A percentile compares a stretch with the other conserved stretches of the same genome.
Evolutionary conservation across 495 filamentous ascomycete genomes (phyloP).

Genomic region (Hypoxylon rickii): DNA sequence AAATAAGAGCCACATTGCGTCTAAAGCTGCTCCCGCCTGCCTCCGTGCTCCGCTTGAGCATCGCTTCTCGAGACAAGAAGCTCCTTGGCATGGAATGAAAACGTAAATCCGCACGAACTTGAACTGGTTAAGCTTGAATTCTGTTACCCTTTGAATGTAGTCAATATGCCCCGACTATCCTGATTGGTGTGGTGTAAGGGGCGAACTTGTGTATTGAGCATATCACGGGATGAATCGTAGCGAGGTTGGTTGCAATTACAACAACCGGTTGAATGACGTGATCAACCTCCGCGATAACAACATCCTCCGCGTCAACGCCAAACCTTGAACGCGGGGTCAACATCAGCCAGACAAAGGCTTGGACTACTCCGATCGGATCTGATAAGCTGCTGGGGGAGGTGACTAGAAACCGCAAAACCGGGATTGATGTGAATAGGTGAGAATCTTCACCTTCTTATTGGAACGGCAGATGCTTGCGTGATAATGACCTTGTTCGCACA

Average conservation of each 20-base stretch:
- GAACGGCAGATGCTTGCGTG: constrained; percentile 35
- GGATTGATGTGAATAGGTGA: background rate
- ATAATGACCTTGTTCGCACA: constrained; percentile 39
- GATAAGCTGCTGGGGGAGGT: constrained; percentile 25
- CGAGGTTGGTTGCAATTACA: constrained; percentile 21
- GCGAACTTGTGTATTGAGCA: constrained; percentile 3
- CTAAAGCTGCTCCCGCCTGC: too few relatives aligned
- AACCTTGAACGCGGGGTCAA: constrained; percentile 28
- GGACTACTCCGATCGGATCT: constrained; percentile 30
- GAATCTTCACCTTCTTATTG: constrained; percentile 33
- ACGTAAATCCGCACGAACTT: too few relatives aligned
- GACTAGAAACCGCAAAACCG: constrained; percentile 1
- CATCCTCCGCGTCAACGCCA: constrained; percentile 25
- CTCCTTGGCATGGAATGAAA: too few relatives aligned
- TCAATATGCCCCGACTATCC: constrained; percentile 3
- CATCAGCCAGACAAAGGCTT: constrained; percentile 16
- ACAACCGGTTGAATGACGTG: constrained; percentile 34
- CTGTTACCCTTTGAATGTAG: constrained; percentile 14
- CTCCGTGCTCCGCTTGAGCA: too few relatives aligned
- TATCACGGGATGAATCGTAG: constrained; percentile 6
- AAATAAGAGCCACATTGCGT: too few relatives aligned
- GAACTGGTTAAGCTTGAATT: constrained; percentile 9
- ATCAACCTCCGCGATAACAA: constrained; percentile 38
- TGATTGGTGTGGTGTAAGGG: background rate
- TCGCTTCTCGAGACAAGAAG: too few relatives aligned